A percentile compares a stretch with the other conserved stretches of the same genome.
These are phyloP conservation scores for Penicillium steckii DNA, from an alignment of 495 filamentous ascomycete genomes.

Conservation along the genomic window DNA sequence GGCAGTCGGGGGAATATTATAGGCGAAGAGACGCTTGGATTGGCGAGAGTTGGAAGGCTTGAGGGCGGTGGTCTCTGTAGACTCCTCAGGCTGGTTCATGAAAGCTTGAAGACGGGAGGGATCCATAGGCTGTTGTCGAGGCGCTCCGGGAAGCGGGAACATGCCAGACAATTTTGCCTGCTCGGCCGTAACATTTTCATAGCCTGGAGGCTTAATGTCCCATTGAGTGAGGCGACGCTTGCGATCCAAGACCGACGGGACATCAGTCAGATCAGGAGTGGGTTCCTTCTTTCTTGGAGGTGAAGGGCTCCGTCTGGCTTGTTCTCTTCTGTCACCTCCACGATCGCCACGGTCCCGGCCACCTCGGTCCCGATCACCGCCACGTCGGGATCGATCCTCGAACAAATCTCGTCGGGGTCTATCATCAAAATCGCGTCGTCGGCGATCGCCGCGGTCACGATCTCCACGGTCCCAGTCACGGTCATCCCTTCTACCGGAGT, in stretches of 20 bases:
- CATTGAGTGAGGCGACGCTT: slow-evolving; percentile 94
- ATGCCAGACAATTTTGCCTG: slow-evolving; percentile 98
- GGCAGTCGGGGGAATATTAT: slow-evolving; percentile 70
- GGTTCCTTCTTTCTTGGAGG: slow-evolving; percentile 90
- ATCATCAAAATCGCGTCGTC: slow-evolving; percentile 30
- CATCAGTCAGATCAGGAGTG: slow-evolving; percentile 89
- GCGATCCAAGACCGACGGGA: slow-evolving; percentile 72
- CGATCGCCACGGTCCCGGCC: slow-evolving; percentile 20
- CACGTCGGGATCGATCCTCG: slow-evolving; percentile 26
- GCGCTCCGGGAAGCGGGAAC: slow-evolving; percentile 96
- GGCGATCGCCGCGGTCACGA: slow-evolving; percentile 31
- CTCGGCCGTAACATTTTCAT: slow-evolving; percentile 98
- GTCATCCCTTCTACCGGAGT: slow-evolving; percentile 52
- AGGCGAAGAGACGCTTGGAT: slow-evolving; percentile 82
- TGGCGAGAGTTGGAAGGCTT: slow-evolving; percentile 93
- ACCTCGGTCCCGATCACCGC: slow-evolving; percentile 36
- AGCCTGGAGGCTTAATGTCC: slow-evolving; percentile 98
- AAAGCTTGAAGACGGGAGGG: slow-evolving; percentile 92
- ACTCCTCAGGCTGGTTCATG: slow-evolving; percentile 81
- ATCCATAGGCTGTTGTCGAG: slow-evolving; percentile 94
- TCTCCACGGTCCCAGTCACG: slow-evolving; percentile 53
- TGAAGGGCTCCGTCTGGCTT: slow-evolving; percentile 67
- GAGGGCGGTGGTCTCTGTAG: slow-evolving; percentile 71
- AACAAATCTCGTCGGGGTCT: slow-evolving; percentile 30
- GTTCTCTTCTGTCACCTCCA: slow-evolving; percentile 50